Evolutionary conservation across 1,284 basidiomycete species (phyloP).

Genomic region (Puccinia triticina): DNA sequence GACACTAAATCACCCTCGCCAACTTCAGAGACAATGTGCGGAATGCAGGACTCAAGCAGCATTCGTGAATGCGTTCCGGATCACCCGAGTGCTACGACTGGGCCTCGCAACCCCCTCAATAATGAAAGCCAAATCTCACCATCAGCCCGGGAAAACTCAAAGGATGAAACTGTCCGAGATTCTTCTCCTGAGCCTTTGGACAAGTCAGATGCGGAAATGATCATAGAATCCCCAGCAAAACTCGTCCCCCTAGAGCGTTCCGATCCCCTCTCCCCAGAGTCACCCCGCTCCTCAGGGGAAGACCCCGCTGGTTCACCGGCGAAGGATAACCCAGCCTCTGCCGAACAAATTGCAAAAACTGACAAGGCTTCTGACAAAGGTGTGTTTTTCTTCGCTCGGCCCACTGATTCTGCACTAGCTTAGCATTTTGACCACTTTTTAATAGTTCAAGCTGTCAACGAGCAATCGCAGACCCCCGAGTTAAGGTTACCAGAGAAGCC

Average conservation of each 20-base stretch:
- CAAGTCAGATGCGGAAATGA: neutral
- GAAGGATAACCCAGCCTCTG: neutral
- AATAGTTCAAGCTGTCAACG: neutral
- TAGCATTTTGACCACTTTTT: neutral
- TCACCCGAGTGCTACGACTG: neutral
- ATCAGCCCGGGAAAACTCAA: neutral
- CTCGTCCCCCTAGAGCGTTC: no score
- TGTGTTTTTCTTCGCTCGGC: neutral
- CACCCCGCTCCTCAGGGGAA: neutral
- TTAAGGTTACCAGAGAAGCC: neutral
- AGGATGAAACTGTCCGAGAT: neutral
- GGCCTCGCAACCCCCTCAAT: neutral
- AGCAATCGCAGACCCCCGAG: neutral
- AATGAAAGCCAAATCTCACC: neutral
- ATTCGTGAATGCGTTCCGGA: neutral
- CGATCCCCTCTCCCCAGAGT: neutral
- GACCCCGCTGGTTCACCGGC: neutral
- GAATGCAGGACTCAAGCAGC: neutral
- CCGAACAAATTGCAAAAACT: neutral
- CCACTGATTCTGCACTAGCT: neutral
- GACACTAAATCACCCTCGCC: neutral
- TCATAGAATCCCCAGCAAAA: neutral
- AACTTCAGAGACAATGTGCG: neutral
- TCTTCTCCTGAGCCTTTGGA: neutral
- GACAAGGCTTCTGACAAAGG: neutral